Evolutionary conservation across 352 stramenopile species (phyloP), one percentile per base, ranked within the genome.

Genomic region (Phytophthora hibernalis): DNA sequence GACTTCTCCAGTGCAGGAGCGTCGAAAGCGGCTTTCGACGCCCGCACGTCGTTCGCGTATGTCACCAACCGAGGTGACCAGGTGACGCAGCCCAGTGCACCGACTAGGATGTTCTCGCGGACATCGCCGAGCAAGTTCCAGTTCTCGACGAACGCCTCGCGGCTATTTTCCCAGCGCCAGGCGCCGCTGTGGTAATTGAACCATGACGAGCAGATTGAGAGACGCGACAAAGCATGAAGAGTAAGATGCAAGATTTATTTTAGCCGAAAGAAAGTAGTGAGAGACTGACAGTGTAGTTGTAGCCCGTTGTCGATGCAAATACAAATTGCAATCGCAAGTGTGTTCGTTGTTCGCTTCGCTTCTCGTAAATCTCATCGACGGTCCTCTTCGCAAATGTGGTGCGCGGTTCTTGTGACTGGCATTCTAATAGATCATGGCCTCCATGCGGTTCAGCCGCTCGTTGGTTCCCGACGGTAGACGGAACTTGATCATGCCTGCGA

Each of bases 401-500:
- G 16, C 20, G 21, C 5, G 24, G 15, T 26, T 5, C 31, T 35
- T 15, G 24, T 37, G 24, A 56, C 40, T 42, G 42, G 24, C 28
- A 35, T 56, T 65, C 62, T 88, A 94, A 78, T 91, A 91, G 74
- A 95, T 95, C 87, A 95, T 95, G 60, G 79, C 75, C 56, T 96
- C 88, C 84, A 96, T 90, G 63, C 87, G 88, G 70, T 93, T 92
- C 38, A 96, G 67, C 26, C 87, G 83, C 61, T 95, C 88, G 63
- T 93, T 93, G 13, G 85, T 93, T 35, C 87, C 88, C 9, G 85
- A 74, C 6, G 88, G 88, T 42, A 95, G 63, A 31, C 88, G 88
- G 68, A 93, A 92, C 74, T 95, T 96, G 75, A 96, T 89, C 88
- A 96, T 95, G 20, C 88, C 88, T 3, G 88, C 83, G 53, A 96